Conservation (phyloP, 2,329 filamentous ascomycete species). For the Paraconiothyrium sp. region DNA sequence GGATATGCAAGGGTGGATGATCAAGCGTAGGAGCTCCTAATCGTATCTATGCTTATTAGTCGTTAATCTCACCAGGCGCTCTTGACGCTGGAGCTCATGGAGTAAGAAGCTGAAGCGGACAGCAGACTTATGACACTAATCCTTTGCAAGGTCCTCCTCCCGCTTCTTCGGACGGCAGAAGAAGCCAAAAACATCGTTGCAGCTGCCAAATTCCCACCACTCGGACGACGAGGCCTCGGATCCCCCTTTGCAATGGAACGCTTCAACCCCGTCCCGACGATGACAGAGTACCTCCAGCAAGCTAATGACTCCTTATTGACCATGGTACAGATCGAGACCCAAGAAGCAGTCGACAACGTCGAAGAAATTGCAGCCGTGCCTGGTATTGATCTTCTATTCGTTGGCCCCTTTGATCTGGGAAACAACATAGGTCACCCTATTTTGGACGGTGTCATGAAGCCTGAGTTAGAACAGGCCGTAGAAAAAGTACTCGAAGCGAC, state of each 20-base stretch:
- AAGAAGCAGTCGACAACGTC: slow-evolving; percentile 1
- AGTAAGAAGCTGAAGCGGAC: not conserved
- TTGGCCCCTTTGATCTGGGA: not conserved
- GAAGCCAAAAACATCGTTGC: not conserved
- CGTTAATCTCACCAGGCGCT: not conserved
- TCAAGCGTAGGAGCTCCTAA: not conserved
- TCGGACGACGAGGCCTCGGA: not conserved
- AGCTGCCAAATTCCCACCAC: not conserved
- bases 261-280: not conserved
- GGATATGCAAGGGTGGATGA: slow-evolving; percentile 8
- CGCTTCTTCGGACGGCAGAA: not conserved
- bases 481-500: slow-evolving; percentile 1
- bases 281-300: slow-evolving; percentile 4
- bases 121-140: not conserved
- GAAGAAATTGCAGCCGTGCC: slow-evolving; percentile 5
- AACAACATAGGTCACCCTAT: slow-evolving; percentile 3
- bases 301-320: not conserved
- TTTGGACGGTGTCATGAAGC: slow-evolving; percentile 1
- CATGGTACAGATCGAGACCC: slow-evolving; percentile 8
- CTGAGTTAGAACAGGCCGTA: not conserved
- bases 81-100: slow-evolving; percentile 4
- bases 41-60: not conserved
- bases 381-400: slow-evolving; percentile 1
- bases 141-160: not conserved
- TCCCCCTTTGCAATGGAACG: not conserved